Percentiles rank a stretch among this genome's conserved stretches.
These are phyloP conservation scores for Erysiphe pulchra DNA, from an alignment of 2,329 filamentous ascomycete species.

Conservation along the genomic window DNA sequence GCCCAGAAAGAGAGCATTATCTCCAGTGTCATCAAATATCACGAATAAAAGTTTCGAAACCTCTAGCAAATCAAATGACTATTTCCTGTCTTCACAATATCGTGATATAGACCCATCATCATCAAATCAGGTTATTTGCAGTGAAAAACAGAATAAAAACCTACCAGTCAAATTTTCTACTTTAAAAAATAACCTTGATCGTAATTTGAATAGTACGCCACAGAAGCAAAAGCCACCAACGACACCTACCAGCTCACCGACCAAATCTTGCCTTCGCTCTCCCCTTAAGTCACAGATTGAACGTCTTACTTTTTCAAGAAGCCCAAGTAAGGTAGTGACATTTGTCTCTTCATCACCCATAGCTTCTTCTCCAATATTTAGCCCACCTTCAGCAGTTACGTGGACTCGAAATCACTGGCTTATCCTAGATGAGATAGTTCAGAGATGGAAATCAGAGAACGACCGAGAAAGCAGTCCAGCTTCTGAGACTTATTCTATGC, in stretches of 20 bases:
- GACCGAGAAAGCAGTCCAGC: neutral
- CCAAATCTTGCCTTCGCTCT: constrained; percentile 12
- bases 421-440: constrained; percentile 10
- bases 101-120: neutral
- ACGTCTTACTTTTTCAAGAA: neutral
- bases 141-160: no score
- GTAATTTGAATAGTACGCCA: no score
- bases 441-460: constrained; percentile 7
- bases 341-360: constrained; percentile 13
- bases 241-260: constrained; percentile 7
- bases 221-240: neutral
- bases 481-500: neutral
- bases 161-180: neutral
- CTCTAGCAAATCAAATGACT: neutral
- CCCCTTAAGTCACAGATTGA: constrained; percentile 2
- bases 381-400: constrained; percentile 6
- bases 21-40: no score
- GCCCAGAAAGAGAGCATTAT: no score
- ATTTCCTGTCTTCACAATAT: neutral
- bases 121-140: neutral
- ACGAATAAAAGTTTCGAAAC: no score
- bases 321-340: constrained; percentile 8
- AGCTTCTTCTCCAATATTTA: constrained; percentile 3
- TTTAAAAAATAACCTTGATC: neutral
- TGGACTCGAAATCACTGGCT: constrained; percentile 13